Evolutionary conservation across 2,329 filamentous ascomycete genomes (phyloP), one percentile per base, ranked within the genome.

Genomic region (Colletotrichum sp.): DNA sequence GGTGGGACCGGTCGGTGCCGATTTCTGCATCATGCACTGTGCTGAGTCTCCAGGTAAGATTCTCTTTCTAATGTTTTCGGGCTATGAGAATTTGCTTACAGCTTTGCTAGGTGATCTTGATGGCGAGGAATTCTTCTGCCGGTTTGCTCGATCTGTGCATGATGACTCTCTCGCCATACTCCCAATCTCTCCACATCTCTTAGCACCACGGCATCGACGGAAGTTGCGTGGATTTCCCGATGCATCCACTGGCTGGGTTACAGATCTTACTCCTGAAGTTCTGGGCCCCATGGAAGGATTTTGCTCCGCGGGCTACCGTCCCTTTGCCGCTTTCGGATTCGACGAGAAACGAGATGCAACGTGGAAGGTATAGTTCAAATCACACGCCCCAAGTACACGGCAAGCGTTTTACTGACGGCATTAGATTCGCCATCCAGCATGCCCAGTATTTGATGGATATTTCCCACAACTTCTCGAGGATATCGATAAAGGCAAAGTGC

Each of bases 1-100:
- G 55, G 24, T 30, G 12, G 16, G 6, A 7, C 6, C 4, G 0
- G 4, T 6, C 0, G 28, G 26, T 0, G 2, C 9, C 4, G 5
- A 60, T 18, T 60, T 60, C 18, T 12, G 6, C 3, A 21, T 60
- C 18, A 8, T 1, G 3, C 7, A 24, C 18, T 60, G 6, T 12
- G 16, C 5, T 6, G 4, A 32, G 7, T 6, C 2, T 4, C 26
- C 28, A 13, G 57, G 57, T 30, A 2, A 60, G 57, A n/a, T 7
- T 4, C 36, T 8, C 16, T 39, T 39, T 4, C 16, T 18, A 4
- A 39, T 34, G 5, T 26, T 26, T 7, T 26, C 26, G 6, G 26
- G 26, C 26, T 26, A 26, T 26, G 6, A 26, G 6, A 7, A 26
- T 26, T 26, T 26, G 6, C 6, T 26, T 26, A 26, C 6, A 7